phyloP scores from a whole-genome alignment of 169 alveolate genomes.

The Eimeria necatrix region DNA sequence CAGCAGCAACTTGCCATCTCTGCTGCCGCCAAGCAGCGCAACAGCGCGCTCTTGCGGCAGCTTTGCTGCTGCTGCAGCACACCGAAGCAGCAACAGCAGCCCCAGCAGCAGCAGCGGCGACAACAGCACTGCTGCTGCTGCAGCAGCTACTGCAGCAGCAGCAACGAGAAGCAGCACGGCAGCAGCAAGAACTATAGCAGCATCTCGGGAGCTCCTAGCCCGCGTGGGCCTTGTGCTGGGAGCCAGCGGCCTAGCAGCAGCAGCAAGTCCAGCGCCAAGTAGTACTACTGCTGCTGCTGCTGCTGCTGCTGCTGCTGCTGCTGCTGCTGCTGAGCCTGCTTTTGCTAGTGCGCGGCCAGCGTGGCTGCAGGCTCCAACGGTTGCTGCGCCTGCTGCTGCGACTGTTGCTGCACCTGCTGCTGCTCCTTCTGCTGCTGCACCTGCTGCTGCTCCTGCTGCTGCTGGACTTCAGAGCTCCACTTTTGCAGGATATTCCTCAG shows the following conservation, averaged over 20 bases:
- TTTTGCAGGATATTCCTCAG: not conserved
- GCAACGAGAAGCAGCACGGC: constrained; percentile 55
- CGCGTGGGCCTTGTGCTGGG: constrained; percentile 60
- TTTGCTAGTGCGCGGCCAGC: not conserved
- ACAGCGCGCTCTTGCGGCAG: not conserved
- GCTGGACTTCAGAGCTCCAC: not conserved
- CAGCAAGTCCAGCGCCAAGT: not conserved
- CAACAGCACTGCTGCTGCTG: constrained; percentile 29
- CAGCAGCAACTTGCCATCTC: not conserved
- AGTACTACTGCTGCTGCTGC: constrained; percentile 24
- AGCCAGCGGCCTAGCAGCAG: not conserved
- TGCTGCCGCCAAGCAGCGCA: not conserved
- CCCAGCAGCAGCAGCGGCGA: constrained; percentile 5
- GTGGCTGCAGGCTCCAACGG: constrained; percentile 7
- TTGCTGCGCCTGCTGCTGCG: constrained; percentile 42
- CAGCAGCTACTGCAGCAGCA: constrained; percentile 69
- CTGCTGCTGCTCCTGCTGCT: constrained; percentile 47
- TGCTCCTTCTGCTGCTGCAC: not conserved
- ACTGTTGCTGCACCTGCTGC: not conserved
- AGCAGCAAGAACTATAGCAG: constrained; percentile 28
- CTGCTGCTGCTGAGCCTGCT: not conserved
- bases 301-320: constrained; percentile 10
- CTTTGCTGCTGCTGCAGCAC: not conserved
- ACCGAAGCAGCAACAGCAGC: constrained; percentile 2
- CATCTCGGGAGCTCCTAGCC: constrained; percentile 29